Conservation (phyloP, 768 basidiomycete genomes). For the Coprinopsis sp. region DNA sequence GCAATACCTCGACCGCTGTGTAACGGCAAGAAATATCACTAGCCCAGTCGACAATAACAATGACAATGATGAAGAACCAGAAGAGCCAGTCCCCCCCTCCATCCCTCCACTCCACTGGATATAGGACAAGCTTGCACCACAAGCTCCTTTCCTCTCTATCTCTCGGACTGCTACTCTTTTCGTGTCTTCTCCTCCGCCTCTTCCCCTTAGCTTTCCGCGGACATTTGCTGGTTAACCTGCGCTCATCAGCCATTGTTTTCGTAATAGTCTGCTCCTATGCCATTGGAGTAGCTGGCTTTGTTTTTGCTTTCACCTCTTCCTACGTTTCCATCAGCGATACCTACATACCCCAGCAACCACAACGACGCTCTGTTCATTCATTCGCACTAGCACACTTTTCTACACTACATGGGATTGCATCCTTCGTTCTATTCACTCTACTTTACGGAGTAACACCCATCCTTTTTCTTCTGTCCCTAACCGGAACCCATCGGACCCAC, state of each 20-base stretch:
- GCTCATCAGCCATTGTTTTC: slow-evolving; percentile 30
- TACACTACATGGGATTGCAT: slow-evolving; percentile 62
- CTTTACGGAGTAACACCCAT: slow-evolving; percentile 51
- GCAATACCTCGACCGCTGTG: slow-evolving; percentile 58
- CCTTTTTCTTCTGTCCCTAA: slow-evolving; percentile 30
- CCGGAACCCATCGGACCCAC: neutral
- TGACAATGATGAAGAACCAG: slow-evolving; percentile 10
- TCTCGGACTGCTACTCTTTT: slow-evolving; percentile 19
- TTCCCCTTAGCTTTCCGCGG: slow-evolving; percentile 33
- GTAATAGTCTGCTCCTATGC: slow-evolving; percentile 45
- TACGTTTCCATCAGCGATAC: slow-evolving; percentile 17
- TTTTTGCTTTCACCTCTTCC: slow-evolving; percentile 54
- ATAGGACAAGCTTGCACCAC: slow-evolving; percentile 37
- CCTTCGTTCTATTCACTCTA: slow-evolving; percentile 57
- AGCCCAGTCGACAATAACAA: slow-evolving; percentile 17
- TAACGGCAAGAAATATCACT: slow-evolving; percentile 24
- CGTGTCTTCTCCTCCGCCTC: slow-evolving; percentile 20
- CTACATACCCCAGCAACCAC: slow-evolving; percentile 26
- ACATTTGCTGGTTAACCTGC: slow-evolving; percentile 12
- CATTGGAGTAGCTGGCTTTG: slow-evolving; percentile 59
- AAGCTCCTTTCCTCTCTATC: slow-evolving; percentile 44
- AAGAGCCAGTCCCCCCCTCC: slow-evolving; percentile 20
- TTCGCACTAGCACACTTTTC: slow-evolving; percentile 41
- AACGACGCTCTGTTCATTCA: no score
- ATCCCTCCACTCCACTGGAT: slow-evolving; percentile 8